phyloP scores from a whole-genome alignment of 768 basidiomycete species.

The Mycena vulgaris region DNA sequence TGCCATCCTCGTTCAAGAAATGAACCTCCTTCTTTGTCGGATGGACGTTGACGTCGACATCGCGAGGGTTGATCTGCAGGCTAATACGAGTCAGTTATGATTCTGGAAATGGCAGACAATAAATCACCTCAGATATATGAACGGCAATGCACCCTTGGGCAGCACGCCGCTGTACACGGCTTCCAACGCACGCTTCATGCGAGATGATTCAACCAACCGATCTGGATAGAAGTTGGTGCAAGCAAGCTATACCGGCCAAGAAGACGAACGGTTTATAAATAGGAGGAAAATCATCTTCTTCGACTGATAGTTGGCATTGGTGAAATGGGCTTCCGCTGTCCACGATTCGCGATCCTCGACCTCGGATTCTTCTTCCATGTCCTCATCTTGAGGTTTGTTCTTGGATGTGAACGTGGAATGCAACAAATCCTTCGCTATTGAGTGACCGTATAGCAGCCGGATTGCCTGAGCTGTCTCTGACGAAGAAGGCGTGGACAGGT shows the following conservation, averaged over 20 bases:
- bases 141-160: slow-evolving; percentile 92
- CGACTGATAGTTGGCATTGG: slow-evolving; percentile 89
- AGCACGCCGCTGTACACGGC: slow-evolving; percentile 87
- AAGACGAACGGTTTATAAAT: slow-evolving; percentile 92
- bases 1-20: slow-evolving; percentile 91
- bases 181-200: slow-evolving; percentile 92
- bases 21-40: slow-evolving; percentile 98
- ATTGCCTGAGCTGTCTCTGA: slow-evolving; percentile 81
- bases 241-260: background rate
- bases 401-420: slow-evolving; percentile 53
- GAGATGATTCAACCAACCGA: slow-evolving; percentile 90
- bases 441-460: slow-evolving; percentile 83
- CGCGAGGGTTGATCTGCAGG: slow-evolving; percentile 85
- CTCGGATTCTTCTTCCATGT: slow-evolving; percentile 46
- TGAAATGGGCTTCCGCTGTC: slow-evolving; percentile 83
- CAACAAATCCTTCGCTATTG: slow-evolving; percentile 84
- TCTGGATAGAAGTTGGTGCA: slow-evolving; percentile 62
- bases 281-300: slow-evolving; percentile 90
- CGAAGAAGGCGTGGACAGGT: slow-evolving; percentile 83
- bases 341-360: slow-evolving; percentile 66
- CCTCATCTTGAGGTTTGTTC: slow-evolving; percentile 42
- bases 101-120: background rate
- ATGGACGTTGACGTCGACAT: slow-evolving; percentile 97
- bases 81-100: slow-evolving; percentile 54
- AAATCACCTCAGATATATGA: slow-evolving; percentile 91